phyloP scores from a whole-genome alignment of 2,329 filamentous ascomycete species.

The Chalara sp. region DNA sequence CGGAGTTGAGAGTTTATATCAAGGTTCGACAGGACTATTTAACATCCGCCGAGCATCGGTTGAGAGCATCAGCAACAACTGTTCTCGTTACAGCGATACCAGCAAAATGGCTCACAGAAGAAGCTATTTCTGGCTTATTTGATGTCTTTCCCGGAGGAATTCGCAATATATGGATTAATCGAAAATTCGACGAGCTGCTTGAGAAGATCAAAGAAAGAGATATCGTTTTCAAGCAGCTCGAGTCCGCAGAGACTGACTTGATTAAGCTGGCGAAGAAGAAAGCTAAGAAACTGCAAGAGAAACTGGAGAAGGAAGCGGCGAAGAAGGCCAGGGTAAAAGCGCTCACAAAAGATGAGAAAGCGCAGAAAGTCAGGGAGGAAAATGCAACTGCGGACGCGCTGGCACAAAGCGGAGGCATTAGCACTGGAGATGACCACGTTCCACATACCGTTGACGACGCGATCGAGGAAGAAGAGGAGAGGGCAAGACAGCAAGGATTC shows the following conservation, averaged over 20 bases:
- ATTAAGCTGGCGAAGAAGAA: conserved; percentile 74
- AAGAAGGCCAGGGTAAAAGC: conserved; percentile 35
- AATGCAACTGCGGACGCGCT: conserved; percentile 33
- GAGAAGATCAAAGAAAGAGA: conserved; percentile 78
- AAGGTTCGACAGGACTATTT: conserved; percentile 91
- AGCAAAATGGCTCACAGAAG: conserved; percentile 78
- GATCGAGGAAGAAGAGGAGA: conserved; percentile 32
- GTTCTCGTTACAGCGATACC: conserved; percentile 91
- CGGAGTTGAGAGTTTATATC: conserved; percentile 81
- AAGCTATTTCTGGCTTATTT: conserved; percentile 76
- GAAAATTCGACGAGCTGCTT: conserved; percentile 75
- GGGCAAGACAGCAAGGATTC: conserved; percentile 11
- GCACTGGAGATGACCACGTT: conserved; percentile 44
- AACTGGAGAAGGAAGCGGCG: conserved; percentile 39
- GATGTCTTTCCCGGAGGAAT: conserved; percentile 96
- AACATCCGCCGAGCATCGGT: conserved; percentile 87
- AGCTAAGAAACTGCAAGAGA: conserved; percentile 55
- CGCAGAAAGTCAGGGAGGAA: conserved; percentile 19
- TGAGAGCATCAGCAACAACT: conserved; percentile 90
- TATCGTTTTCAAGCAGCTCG: conserved; percentile 63
- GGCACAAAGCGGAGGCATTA: conserved; percentile 44
- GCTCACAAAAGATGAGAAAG: conserved; percentile 27
- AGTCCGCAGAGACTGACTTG: conserved; percentile 77
- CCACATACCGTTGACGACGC: conserved; percentile 44
- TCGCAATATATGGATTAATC: conserved; percentile 93